These are phyloP conservation scores for Cicer bijugum DNA, from an alignment of 306 rosid species.

Conservation along the genomic window DNA sequence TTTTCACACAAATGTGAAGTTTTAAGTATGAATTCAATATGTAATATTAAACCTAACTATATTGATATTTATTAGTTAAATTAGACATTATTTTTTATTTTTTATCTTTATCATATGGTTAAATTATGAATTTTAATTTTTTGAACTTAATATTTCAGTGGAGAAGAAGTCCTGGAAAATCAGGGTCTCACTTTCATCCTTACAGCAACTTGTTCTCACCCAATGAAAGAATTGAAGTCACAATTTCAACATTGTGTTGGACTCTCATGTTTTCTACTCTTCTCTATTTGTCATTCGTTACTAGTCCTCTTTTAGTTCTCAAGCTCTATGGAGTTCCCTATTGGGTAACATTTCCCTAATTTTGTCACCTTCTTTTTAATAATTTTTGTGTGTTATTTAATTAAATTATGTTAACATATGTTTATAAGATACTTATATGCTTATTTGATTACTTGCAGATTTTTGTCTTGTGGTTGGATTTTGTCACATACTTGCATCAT, in stretches of 20 bases:
- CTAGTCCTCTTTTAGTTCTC: conserved; percentile 63
- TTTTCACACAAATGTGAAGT: no score
- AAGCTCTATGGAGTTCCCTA: conserved; percentile 86
- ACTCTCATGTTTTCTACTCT: conserved; percentile 59
- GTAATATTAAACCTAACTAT: no score
- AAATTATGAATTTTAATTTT: conserved; percentile 19
- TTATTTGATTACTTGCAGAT: conserved; percentile 49
- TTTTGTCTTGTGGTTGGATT: conserved; percentile 85
- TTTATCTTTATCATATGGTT: no score
- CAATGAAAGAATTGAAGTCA: conserved; percentile 65
- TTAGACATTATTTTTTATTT: no score
- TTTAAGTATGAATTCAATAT: no score
- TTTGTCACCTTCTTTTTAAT: neutral
- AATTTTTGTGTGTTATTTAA: no score
- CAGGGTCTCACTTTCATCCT: conserved; percentile 93
- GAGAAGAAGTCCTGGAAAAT: conserved; percentile 92
- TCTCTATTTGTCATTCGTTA: conserved; percentile 48
- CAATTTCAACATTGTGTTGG: conserved; percentile 78
- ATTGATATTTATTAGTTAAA: no score
- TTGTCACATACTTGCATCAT: conserved; percentile 91
- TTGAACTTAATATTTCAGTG: conserved; percentile 57
- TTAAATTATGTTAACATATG: no score
- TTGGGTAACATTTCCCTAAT: conserved; percentile 53
- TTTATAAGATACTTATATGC: neutral
- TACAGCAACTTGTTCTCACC: conserved; percentile 69